Percentiles rank a stretch among this genome's conserved stretches.
Evolutionary conservation across 2,329 filamentous ascomycete genomes (phyloP).

Genomic region (Ascochyta rabiei): DNA sequence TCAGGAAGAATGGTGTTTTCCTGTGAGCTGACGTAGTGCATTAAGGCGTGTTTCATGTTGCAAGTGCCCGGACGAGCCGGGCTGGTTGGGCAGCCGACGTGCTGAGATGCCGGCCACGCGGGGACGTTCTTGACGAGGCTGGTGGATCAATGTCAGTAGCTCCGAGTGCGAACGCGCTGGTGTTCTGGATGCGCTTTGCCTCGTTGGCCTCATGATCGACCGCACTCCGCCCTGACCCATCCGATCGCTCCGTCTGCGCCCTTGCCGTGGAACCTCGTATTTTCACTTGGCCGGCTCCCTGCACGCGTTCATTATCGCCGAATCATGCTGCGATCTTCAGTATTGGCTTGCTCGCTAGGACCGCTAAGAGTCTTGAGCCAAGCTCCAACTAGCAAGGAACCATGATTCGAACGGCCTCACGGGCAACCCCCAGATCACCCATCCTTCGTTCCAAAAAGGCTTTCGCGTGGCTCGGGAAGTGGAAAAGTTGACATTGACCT

Average conservation of each 20-base stretch:
- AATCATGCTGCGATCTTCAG: slow-evolving; percentile 14
- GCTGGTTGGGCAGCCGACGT: neutral
- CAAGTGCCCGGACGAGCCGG: neutral
- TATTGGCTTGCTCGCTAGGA: slow-evolving; percentile 11
- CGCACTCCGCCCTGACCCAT: slow-evolving; percentile 5
- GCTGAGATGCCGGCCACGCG: slow-evolving; percentile 3
- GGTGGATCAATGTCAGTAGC: slow-evolving; percentile 5
- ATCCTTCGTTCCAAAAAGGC: slow-evolving; percentile 1
- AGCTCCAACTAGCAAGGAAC: slow-evolving; percentile 2
- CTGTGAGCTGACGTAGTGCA: neutral
- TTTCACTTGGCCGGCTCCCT: slow-evolving; percentile 5
- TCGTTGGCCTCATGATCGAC: slow-evolving; percentile 14
- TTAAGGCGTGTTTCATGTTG: slow-evolving; percentile 7
- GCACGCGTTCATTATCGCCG: slow-evolving; percentile 6
- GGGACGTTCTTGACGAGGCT: slow-evolving; percentile 8
- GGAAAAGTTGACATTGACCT: slow-evolving; percentile 1
- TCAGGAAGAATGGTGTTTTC: neutral
- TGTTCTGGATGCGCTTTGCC: slow-evolving; percentile 3
- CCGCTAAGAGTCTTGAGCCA: slow-evolving; percentile 2
- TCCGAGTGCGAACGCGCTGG: neutral
- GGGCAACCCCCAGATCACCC: slow-evolving; percentile 10
- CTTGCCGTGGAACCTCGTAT: slow-evolving; percentile 23
- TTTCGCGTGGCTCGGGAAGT: slow-evolving; percentile 1
- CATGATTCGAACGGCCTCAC: slow-evolving; percentile 8
- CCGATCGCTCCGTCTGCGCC: slow-evolving; percentile 16